Conservation (phyloP, 495 filamentous ascomycete species). For the Annulohypoxylon stygium region DNA sequence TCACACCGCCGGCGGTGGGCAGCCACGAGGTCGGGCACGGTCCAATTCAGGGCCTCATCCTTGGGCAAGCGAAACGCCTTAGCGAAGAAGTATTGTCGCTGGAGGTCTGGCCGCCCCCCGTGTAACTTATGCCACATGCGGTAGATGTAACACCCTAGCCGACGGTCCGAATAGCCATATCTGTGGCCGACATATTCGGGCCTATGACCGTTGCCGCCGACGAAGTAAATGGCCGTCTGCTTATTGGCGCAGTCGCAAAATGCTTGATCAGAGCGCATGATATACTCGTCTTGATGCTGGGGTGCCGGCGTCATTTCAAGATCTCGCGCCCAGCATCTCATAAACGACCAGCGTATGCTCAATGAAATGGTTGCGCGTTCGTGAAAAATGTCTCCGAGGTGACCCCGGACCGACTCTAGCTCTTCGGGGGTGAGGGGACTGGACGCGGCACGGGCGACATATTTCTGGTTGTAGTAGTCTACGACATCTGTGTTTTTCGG, state of each 20-base stretch:
- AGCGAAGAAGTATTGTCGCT: slow-evolving; percentile 42
- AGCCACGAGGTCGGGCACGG: slow-evolving; percentile 22
- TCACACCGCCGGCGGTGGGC: slow-evolving; percentile 36
- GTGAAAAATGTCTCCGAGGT: slow-evolving; percentile 43
- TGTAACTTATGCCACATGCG: slow-evolving; percentile 36
- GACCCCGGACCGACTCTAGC: slow-evolving; percentile 36
- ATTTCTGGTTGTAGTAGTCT: slow-evolving; percentile 36
- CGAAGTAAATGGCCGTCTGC: slow-evolving; percentile 44
- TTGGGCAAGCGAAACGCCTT: slow-evolving; percentile 27
- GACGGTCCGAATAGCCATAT: slow-evolving; percentile 36
- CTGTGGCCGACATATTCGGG: slow-evolving; percentile 24
- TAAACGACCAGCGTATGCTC: slow-evolving; percentile 28
- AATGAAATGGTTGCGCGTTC: slow-evolving; percentile 21
- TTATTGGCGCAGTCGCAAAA: slow-evolving; percentile 38
- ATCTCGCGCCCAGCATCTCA: slow-evolving; percentile 33
- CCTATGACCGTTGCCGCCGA: slow-evolving; percentile 18
- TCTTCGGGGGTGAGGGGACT: slow-evolving; percentile 37
- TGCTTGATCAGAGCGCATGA: slow-evolving; percentile 5
- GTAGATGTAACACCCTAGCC: slow-evolving; percentile 42
- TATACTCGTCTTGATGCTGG: slow-evolving; percentile 25
- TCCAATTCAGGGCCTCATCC: slow-evolving; percentile 1
- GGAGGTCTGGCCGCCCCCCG: slow-evolving; percentile 40
- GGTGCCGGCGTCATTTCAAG: slow-evolving; percentile 34
- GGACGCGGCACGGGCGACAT: slow-evolving; percentile 36
- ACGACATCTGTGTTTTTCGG: slow-evolving; percentile 7